phyloP scores from a whole-genome alignment of 78 protist species.

The Chrysochromulina tobinii region DNA sequence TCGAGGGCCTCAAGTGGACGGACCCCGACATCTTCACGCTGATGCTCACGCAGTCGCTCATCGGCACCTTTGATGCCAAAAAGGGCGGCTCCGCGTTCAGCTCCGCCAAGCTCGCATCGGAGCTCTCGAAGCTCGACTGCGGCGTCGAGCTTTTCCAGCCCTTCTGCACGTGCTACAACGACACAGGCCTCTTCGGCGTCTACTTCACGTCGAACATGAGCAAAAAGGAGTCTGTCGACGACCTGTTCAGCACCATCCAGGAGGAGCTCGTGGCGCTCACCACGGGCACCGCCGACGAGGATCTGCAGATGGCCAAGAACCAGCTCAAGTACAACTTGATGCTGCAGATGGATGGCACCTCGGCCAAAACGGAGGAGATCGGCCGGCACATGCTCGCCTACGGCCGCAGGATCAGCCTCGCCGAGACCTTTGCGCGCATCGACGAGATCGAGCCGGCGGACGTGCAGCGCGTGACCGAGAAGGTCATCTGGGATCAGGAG shows the following conservation, averaged over 20 bases:
- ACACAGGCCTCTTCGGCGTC: constrained; percentile 93
- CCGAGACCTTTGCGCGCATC: constrained; percentile 68
- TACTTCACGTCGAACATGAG: constrained; percentile 57
- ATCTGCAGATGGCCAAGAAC: constrained; percentile 68
- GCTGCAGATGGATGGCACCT: constrained; percentile 68
- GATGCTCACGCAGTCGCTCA: not conserved
- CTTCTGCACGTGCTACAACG: constrained; percentile 90
- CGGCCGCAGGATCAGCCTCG: constrained; percentile 77
- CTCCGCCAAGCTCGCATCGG: not conserved
- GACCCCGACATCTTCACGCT: constrained; percentile 72
- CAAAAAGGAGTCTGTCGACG: constrained; percentile 60
- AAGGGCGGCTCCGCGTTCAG: no score
- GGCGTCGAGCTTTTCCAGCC: constrained; percentile 79
- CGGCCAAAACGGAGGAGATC: constrained; percentile 74
- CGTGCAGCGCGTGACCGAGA: constrained; percentile 54
- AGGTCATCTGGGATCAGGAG: constrained; percentile 59
- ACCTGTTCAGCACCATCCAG: not conserved
- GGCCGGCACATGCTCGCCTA: constrained; percentile 87
- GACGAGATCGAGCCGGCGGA: constrained; percentile 70
- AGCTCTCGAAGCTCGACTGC: constrained; percentile 30
- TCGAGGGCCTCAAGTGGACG: constrained; percentile 62
- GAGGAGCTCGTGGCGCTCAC: constrained; percentile 69
- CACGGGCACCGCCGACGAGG: constrained; percentile 48
- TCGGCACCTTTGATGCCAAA: not conserved
- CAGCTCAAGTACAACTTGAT: constrained; percentile 65